Conservation (phyloP, 805 yeast genomes). For the Lipomyces orientalis region DNA sequence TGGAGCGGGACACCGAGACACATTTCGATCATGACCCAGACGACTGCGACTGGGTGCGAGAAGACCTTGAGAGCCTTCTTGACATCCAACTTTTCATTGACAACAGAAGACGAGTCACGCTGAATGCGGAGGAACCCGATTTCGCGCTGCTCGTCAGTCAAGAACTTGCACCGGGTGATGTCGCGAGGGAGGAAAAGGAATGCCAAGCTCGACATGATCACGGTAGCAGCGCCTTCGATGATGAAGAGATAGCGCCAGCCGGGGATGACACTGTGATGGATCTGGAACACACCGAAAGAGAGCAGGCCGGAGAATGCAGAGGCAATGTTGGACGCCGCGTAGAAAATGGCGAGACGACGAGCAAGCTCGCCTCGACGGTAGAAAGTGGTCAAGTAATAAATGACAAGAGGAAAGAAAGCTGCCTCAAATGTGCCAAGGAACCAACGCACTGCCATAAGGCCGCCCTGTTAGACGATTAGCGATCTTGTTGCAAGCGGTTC, state of each 20-base stretch:
- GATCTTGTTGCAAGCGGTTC: not conserved
- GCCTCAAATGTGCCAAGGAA: conserved; percentile 59
- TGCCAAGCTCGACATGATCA: conserved; percentile 55
- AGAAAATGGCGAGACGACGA: conserved; percentile 50
- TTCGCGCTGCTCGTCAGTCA: conserved; percentile 59
- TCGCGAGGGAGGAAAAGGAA: conserved; percentile 61
- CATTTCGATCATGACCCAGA: conserved; percentile 19
- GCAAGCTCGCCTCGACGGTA: conserved; percentile 57
- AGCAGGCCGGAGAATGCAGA: conserved; percentile 60
- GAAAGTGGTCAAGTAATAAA: conserved; percentile 53
- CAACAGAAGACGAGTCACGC: conserved; percentile 63
- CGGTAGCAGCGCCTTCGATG: conserved; percentile 63
- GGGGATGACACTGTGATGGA: conserved; percentile 38
- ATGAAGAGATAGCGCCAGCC: conserved; percentile 70
- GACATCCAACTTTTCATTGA: conserved; percentile 47
- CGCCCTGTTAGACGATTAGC: not conserved
- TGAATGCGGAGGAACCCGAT: conserved; percentile 63
- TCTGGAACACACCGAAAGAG: conserved; percentile 46
- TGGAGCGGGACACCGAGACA: conserved; percentile 24
- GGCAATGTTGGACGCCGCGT: conserved; percentile 58
- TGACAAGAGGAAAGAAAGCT: conserved; percentile 55
- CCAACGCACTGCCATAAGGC: conserved; percentile 53
- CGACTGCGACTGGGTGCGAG: conserved; percentile 15
- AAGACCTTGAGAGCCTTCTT: conserved; percentile 48
- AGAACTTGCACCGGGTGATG: conserved; percentile 58